A percentile compares a stretch with the other conserved stretches of the same genome.
Conservation (phyloP, 106 monocot species). For the Dendrobium officinale region DNA sequence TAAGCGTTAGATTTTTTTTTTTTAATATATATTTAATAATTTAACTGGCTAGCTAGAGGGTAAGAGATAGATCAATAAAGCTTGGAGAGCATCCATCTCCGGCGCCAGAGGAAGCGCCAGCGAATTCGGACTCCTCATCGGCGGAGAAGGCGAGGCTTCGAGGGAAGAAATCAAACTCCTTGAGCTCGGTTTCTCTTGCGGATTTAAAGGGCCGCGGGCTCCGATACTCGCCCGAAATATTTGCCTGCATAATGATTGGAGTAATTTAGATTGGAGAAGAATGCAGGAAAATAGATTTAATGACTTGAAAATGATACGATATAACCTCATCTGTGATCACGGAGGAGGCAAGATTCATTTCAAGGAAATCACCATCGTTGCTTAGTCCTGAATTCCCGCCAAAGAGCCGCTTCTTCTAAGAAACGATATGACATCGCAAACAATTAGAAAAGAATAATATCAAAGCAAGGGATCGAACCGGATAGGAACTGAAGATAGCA, state of each 20-base stretch:
- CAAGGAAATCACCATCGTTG: slow-evolving; percentile 12
- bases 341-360: slow-evolving; percentile 18
- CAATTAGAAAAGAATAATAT: not conserved
- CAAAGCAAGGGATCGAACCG: not conserved
- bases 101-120: slow-evolving; percentile 9
- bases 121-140: slow-evolving; percentile 11
- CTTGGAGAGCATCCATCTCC: slow-evolving; percentile 5
- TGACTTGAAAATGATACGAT: not conserved
- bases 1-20: not conserved
- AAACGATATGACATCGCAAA: not conserved
- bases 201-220: slow-evolving; percentile 9
- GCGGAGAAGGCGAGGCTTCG: not conserved
- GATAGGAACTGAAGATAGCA: not conserved
- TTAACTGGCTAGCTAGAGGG: slow-evolving; percentile 17
- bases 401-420: slow-evolving; percentile 35
- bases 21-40: not conserved
- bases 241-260: slow-evolving; percentile 1
- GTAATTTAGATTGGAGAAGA: not conserved
- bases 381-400: slow-evolving; percentile 8
- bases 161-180: slow-evolving; percentile 57
- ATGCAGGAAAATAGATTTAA: not conserved
- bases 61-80: slow-evolving; percentile 43
- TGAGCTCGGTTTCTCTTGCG: slow-evolving; percentile 11
- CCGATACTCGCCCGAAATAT: not conserved
- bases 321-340: slow-evolving; percentile 18